Percentiles rank a stretch among this genome's conserved stretches.
Conservation (phyloP, 148 eudicot species). For the Nyssa sinensis region DNA sequence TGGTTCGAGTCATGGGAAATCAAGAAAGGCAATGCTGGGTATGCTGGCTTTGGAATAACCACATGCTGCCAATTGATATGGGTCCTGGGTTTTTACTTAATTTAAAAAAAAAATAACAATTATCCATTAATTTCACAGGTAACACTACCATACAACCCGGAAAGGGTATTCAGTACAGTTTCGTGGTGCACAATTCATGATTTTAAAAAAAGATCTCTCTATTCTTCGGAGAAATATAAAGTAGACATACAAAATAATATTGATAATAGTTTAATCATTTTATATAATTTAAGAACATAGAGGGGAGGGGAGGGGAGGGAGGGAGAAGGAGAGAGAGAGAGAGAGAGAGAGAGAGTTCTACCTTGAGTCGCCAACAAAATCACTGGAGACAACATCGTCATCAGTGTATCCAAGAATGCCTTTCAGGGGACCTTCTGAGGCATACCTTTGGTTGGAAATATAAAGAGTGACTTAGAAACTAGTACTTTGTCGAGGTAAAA, state of each 20-base stretch:
- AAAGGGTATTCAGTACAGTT: background rate
- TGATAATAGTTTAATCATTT: background rate
- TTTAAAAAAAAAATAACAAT: background rate
- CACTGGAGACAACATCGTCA: constrained; percentile 96
- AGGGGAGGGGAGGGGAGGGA: too few relatives aligned
- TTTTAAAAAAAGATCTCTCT: too few relatives aligned
- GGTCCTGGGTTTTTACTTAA: background rate
- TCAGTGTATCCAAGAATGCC: constrained; percentile 99
- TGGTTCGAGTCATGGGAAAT: background rate
- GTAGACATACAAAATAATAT: background rate
- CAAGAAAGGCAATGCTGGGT: background rate
- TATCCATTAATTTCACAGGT: background rate
- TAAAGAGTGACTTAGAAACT: background rate
- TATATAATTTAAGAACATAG: background rate
- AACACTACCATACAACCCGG: background rate
- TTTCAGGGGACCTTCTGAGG: constrained; percentile 79
- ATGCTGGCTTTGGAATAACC: too few relatives aligned
- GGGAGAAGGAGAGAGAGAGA: too few relatives aligned
- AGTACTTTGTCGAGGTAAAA: background rate
- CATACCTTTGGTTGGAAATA: constrained; percentile 42
- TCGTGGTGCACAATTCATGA: too few relatives aligned
- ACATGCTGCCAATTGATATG: too few relatives aligned
- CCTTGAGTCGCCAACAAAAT: constrained; percentile 96
- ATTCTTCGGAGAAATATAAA: background rate
- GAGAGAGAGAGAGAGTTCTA: constrained; percentile 20